Evolutionary conservation across 306 rosid genomes (phyloP).

Genomic region (Boehmeria nivea): DNA sequence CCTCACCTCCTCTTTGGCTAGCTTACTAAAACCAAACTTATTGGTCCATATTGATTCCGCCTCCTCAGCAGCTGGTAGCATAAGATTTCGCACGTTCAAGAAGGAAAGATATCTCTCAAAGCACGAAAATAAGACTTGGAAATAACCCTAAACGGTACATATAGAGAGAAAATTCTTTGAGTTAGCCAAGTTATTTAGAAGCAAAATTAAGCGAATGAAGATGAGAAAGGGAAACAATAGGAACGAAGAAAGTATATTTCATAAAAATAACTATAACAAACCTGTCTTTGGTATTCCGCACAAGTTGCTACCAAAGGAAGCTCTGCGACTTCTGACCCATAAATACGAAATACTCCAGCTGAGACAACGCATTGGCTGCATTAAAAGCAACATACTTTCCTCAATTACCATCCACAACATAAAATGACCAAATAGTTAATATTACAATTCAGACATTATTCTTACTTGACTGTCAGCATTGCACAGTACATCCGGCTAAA

Average conservation of each 20-base stretch:
- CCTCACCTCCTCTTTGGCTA: constrained; percentile 43
- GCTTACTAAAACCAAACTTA: constrained; percentile 57
- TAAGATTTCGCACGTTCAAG: constrained; percentile 46
- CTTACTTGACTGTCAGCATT: constrained; percentile 81
- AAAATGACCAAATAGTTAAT: neutral
- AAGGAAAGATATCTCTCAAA: constrained; percentile 50
- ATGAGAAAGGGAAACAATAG: neutral
- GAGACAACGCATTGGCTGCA: constrained; percentile 63
- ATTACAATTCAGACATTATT: neutral
- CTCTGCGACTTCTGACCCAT: constrained; percentile 85
- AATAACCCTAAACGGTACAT: constrained; percentile 52
- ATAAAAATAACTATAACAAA: constrained; percentile 14
- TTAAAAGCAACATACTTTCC: neutral
- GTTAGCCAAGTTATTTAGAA: constrained; percentile 11
- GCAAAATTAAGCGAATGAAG: neutral
- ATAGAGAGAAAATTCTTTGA: neutral
- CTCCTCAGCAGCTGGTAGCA: constrained; percentile 66
- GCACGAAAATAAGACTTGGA: constrained; percentile 57
- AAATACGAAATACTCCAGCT: constrained; percentile 82
- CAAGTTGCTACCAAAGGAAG: constrained; percentile 92
- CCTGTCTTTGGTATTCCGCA: constrained; percentile 77
- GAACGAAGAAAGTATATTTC: neutral
- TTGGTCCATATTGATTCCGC: constrained; percentile 67
- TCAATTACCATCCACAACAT: neutral
- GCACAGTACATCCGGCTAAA: constrained; percentile 92